Conservation (phyloP, 2,329 filamentous ascomycete species). For the Leptosphaerulina australis region DNA sequence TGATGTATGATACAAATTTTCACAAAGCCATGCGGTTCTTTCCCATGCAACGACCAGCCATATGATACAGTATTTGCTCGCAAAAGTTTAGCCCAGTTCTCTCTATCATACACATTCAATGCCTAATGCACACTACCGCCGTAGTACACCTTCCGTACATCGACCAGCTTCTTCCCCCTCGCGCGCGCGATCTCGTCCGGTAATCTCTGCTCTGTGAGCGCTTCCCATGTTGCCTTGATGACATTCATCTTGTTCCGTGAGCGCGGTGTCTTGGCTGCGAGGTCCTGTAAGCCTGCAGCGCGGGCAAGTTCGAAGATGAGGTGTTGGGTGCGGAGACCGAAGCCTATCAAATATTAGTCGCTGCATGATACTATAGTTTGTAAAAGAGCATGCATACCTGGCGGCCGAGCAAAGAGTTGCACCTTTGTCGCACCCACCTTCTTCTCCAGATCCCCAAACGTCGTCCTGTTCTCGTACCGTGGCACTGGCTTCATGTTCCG, state of each 20-base stretch:
- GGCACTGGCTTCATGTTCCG: slow-evolving; percentile 91
- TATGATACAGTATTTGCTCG: slow-evolving; percentile 20
- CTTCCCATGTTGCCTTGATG: slow-evolving; percentile 87
- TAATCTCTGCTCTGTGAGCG: slow-evolving; percentile 79
- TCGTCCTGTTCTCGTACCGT: slow-evolving; percentile 89
- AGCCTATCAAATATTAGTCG: slow-evolving; percentile 65
- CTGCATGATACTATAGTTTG: neutral
- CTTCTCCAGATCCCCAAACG: slow-evolving; percentile 79
- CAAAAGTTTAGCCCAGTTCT: neutral
- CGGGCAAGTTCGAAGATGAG: slow-evolving; percentile 95
- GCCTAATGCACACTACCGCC: slow-evolving; percentile 63
- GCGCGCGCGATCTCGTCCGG: slow-evolving; percentile 90
- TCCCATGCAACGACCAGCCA: slow-evolving; percentile 19
- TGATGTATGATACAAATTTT: slow-evolving; percentile 32
- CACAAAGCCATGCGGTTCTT: slow-evolving; percentile 19
- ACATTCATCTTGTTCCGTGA: slow-evolving; percentile 98
- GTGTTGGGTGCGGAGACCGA: slow-evolving; percentile 88
- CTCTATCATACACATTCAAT: neutral
- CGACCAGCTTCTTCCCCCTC: slow-evolving; percentile 91
- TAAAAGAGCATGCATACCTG: slow-evolving; percentile 66
- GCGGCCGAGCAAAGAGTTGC: slow-evolving; percentile 79
- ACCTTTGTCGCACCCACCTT: slow-evolving; percentile 92
- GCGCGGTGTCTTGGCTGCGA: slow-evolving; percentile 80
- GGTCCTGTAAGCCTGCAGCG: slow-evolving; percentile 82
- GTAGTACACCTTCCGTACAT: slow-evolving; percentile 97